phyloP scores from a whole-genome alignment of 495 filamentous ascomycete genomes.

The Staphylotrichum tortipilum region DNA sequence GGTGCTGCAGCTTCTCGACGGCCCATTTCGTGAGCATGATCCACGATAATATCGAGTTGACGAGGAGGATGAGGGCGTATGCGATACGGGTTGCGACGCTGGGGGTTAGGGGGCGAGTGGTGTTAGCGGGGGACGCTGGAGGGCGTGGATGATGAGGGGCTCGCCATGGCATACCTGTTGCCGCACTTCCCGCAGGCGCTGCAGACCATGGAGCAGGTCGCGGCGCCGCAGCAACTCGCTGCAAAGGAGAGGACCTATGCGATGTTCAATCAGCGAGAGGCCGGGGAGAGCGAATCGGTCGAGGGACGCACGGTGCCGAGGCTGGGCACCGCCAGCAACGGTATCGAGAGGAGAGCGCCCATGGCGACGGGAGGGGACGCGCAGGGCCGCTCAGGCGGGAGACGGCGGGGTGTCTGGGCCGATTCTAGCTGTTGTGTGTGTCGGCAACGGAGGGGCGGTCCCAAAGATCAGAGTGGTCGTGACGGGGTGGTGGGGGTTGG shows the following conservation, averaged over 20 bases:
- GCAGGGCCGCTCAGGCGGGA: background rate
- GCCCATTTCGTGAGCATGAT: constrained; percentile 99
- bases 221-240: constrained; percentile 87
- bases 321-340: constrained; percentile 79
- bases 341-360: constrained; percentile 86
- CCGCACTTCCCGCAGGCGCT: constrained; percentile 93
- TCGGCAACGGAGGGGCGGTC: too few species aligned
- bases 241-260: constrained; percentile 62
- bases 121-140: background rate
- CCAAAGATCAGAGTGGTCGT: too few species aligned
- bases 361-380: constrained; percentile 40
- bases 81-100: constrained; percentile 96
- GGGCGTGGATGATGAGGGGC: background rate
- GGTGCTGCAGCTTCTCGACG: constrained; percentile 82
- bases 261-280: background rate
- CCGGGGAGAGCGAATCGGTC: background rate
- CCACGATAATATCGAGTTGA: constrained; percentile 96
- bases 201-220: constrained; percentile 89
- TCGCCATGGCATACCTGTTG: constrained; percentile 68
- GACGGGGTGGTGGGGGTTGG: too few species aligned
- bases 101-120: too few species aligned
- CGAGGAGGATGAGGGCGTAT: constrained; percentile 88
- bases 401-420: background rate
- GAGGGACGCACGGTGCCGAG: constrained; percentile 68
- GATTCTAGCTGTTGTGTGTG: too few species aligned